Evolutionary conservation across 176 grass and related monocot species (phyloP).

Genomic region (Raddia guianensis): DNA sequence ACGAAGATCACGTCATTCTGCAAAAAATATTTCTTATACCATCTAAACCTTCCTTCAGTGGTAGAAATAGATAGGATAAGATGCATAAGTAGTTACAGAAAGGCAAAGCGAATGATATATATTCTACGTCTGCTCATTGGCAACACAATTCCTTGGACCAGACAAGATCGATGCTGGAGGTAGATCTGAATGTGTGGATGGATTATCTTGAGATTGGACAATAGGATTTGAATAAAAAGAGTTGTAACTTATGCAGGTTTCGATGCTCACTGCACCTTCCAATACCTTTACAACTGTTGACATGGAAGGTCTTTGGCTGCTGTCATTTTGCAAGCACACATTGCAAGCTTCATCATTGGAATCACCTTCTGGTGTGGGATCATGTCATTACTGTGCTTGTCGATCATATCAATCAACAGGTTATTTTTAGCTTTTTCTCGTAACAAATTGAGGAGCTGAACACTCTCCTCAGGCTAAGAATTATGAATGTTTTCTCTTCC

Average conservation of each 20-base stretch:
- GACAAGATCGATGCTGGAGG: slow-evolving; percentile 48
- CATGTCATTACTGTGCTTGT: slow-evolving; percentile 28
- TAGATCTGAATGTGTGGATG: slow-evolving; percentile 36
- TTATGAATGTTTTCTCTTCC: slow-evolving; percentile 31
- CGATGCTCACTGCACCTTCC: slow-evolving; percentile 41
- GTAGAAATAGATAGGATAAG: slow-evolving; percentile 5
- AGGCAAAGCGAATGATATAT: not conserved
- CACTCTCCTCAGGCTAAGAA: slow-evolving; percentile 24
- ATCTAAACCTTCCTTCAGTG: not conserved
- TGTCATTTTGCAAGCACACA: slow-evolving; percentile 45
- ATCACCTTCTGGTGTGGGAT: not conserved
- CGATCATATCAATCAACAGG: slow-evolving; percentile 23
- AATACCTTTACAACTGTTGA: slow-evolving; percentile 40
- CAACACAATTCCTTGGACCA: slow-evolving; percentile 35
- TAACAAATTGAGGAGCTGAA: slow-evolving; percentile 36
- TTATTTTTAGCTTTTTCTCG: slow-evolving; percentile 35
- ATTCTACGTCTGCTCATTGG: slow-evolving; percentile 4
- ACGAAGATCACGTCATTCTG: too few relatives aligned
- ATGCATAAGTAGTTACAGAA: slow-evolving; percentile 19
- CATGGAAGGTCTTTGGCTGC: slow-evolving; percentile 37
- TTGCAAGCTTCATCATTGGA: slow-evolving; percentile 41
- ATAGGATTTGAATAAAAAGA: slow-evolving; percentile 25
- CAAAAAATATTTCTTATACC: slow-evolving; percentile 5
- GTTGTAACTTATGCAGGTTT: slow-evolving; percentile 24
- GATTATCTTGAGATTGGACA: slow-evolving; percentile 13